Conservation (phyloP, 2,329 filamentous ascomycete species). For the Diplodia intermedia region DNA sequence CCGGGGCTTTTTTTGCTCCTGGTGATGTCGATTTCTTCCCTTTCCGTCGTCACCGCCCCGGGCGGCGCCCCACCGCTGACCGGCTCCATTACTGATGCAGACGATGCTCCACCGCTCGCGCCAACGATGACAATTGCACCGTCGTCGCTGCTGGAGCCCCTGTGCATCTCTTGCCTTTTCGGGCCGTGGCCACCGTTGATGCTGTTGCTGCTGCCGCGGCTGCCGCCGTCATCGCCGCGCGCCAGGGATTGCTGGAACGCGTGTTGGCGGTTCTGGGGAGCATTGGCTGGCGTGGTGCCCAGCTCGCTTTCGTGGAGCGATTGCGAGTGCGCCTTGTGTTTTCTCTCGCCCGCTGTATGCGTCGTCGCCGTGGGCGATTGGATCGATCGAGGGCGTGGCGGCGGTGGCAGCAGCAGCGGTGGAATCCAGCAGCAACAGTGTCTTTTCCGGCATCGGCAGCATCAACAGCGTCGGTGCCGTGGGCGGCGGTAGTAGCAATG, state of each 20-base stretch:
- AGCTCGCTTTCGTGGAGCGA: background rate
- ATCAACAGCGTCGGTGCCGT: background rate
- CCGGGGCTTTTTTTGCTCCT: background rate
- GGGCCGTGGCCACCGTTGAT: constrained; percentile 3
- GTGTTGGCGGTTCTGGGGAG: background rate
- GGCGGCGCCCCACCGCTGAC: constrained; percentile 5
- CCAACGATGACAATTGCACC: background rate
- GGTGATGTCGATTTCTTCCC: constrained; percentile 5
- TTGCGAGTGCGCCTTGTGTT: background rate
- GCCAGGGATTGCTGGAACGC: constrained; percentile 7
- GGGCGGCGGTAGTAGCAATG: background rate
- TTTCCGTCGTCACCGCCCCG: constrained; percentile 13
- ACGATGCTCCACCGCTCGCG: background rate
- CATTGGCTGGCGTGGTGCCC: background rate
- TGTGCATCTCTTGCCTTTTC: constrained; percentile 23
- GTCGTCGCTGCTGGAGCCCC: background rate
- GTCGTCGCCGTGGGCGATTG: background rate
- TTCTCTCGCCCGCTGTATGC: background rate
- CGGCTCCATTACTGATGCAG: background rate
- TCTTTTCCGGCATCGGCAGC: background rate
- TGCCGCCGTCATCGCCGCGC: background rate
- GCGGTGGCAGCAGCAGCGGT: background rate
- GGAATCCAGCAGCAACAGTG: constrained; percentile 22
- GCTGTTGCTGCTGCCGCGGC: background rate
- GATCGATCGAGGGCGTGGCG: background rate